Evolutionary conservation across 108 stramenopile genomes (phyloP).

Genomic region (Cafeteria roenbergensis): DNA sequence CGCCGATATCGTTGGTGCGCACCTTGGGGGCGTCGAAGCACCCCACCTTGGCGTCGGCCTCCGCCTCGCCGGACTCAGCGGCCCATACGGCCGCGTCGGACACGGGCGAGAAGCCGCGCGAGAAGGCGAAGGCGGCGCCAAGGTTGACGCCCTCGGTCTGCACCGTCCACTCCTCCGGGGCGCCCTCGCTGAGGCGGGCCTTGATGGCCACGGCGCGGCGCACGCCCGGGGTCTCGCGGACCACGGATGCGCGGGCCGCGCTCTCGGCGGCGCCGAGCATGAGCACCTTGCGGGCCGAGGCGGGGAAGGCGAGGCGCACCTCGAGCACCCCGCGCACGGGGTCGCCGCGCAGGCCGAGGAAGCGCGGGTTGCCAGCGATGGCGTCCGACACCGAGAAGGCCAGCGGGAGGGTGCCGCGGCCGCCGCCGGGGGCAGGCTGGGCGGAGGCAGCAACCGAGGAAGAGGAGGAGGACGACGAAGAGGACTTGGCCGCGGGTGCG

Average conservation of each 20-base stretch:
- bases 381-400: not conserved
- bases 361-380: not conserved
- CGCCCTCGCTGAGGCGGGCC: conserved; percentile 38
- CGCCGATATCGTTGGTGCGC: conserved; percentile 83
- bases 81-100: no score
- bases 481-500: no score
- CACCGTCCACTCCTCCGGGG: conserved; percentile 59
- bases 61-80: no score
- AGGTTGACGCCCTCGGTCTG: conserved; percentile 90
- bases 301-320: conserved; percentile 7
- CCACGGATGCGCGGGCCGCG: conserved; percentile 60
- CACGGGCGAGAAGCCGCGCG: no score
- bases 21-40: conserved; percentile 55
- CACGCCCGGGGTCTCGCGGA: conserved; percentile 64
- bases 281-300: conserved; percentile 63
- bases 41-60: no score
- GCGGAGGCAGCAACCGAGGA: no score
- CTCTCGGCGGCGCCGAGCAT: conserved; percentile 86
- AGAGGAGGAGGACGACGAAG: no score
- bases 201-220: conserved; percentile 61
- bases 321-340: not conserved
- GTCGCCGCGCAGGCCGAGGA: not conserved
- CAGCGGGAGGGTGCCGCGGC: not conserved
- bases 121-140: conserved; percentile 57
- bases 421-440: not conserved